Evolutionary conservation across 805 yeast genomes (phyloP).

Genomic region (Dipodascus geniculatus): DNA sequence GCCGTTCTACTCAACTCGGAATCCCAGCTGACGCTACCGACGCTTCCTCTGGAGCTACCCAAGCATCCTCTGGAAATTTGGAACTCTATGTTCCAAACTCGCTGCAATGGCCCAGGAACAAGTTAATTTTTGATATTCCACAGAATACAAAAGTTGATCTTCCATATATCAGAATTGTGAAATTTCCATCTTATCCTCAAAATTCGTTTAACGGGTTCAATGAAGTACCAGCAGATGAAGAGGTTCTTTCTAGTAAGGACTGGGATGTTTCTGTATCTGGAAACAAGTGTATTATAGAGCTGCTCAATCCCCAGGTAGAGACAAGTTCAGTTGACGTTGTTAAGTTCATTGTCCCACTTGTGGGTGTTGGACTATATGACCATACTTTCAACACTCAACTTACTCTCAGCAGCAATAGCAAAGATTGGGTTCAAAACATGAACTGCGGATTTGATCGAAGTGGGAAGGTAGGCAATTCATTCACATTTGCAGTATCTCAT

Average conservation of each 20-base stretch:
- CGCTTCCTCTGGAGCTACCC: not conserved
- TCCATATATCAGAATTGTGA: not conserved
- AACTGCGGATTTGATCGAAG: not conserved
- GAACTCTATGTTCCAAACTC: not conserved
- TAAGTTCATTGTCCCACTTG: not conserved
- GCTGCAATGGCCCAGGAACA: not conserved
- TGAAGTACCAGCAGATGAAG: not conserved
- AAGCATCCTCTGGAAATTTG: not conserved
- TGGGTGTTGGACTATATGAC: not conserved
- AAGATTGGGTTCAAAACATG: not conserved
- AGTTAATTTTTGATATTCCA: not conserved
- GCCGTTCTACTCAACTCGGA: not conserved
- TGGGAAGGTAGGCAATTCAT: conserved; percentile 1
- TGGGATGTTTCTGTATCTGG: not conserved
- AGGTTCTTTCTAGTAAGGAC: not conserved
- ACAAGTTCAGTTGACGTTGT: not conserved
- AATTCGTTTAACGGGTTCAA: not conserved
- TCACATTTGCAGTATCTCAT: not conserved
- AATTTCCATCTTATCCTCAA: not conserved
- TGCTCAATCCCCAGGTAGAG: not conserved
- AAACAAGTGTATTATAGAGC: not conserved
- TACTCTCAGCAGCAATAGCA: not conserved
- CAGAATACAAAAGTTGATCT: not conserved
- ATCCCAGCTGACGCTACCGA: not conserved
- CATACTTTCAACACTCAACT: not conserved